A percentile compares a stretch with the other conserved stretches of the same genome.
Evolutionary conservation across 352 stramenopile species (phyloP).

Genomic region (Pythium apleroticum): DNA sequence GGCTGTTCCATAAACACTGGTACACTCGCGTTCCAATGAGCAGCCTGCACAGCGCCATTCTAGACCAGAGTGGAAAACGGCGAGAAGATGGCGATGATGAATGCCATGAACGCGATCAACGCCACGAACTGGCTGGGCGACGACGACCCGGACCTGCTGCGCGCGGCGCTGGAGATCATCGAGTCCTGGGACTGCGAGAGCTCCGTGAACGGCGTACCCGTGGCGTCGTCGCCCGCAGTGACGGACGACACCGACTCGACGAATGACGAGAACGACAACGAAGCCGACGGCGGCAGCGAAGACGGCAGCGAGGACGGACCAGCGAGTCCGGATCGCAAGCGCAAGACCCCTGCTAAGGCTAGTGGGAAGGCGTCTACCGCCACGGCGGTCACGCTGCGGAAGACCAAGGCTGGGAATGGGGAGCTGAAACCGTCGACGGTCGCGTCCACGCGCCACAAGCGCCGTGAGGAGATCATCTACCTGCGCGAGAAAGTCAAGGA

Average conservation of each 20-base stretch:
- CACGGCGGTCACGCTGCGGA: not conserved
- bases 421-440: slow-evolving; percentile 19
- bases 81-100: slow-evolving; percentile 3
- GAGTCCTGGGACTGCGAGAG: slow-evolving; percentile 21
- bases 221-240: not conserved
- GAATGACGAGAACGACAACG: slow-evolving; percentile 16
- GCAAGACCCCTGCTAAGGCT: too few species aligned
- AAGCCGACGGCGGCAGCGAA: slow-evolving; percentile 14
- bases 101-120: not conserved
- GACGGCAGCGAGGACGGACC: not conserved
- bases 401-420: not conserved
- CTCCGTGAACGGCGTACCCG: slow-evolving; percentile 13
- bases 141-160: slow-evolving; percentile 22
- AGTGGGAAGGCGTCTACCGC: not conserved
- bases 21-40: too few species aligned
- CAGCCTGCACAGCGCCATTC: too few species aligned
- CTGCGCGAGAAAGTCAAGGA: slow-evolving; percentile 21
- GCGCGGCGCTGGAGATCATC: slow-evolving; percentile 26
- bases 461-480: slow-evolving; percentile 25
- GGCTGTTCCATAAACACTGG: not conserved
- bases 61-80: not conserved
- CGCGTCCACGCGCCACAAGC: slow-evolving; percentile 15
- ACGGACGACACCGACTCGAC: slow-evolving; percentile 8
- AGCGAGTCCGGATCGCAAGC: not conserved
- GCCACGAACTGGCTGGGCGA: slow-evolving; percentile 18